A percentile compares a stretch with the other conserved stretches of the same genome.
Evolutionary conservation across 2,329 filamentous ascomycete species (phyloP).

Genomic region (Colletotrichum simmondsii): DNA sequence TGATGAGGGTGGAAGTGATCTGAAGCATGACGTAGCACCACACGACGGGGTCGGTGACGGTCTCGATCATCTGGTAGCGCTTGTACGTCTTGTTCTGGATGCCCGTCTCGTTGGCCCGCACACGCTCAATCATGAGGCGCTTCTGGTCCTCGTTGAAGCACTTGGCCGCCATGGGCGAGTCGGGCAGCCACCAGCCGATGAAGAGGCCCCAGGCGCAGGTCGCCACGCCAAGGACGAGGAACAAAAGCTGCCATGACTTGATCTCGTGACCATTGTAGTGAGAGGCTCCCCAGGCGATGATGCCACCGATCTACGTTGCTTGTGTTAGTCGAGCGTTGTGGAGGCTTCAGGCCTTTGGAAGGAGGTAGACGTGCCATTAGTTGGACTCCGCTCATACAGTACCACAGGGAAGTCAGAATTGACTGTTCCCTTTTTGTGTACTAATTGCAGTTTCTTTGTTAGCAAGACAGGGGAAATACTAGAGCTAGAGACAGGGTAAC

Average conservation of each 20-base stretch:
- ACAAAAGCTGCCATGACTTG: constrained; percentile 59
- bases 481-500: too few species aligned
- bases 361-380: constrained; percentile 51
- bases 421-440: constrained; percentile 67
- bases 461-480: not conserved
- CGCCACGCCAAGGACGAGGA: constrained; percentile 70
- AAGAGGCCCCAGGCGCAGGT: constrained; percentile 68
- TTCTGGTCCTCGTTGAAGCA: constrained; percentile 72
- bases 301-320: constrained; percentile 54
- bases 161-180: constrained; percentile 67
- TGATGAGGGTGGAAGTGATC: constrained; percentile 71
- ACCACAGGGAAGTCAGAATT: constrained; percentile 72
- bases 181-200: constrained; percentile 67
- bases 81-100: constrained; percentile 79
- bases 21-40: constrained; percentile 71
- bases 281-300: constrained; percentile 65
- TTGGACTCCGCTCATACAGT: constrained; percentile 68
- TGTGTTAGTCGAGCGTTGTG: not conserved
- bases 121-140: constrained; percentile 74
- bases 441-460: constrained; percentile 8
- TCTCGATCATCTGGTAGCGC: constrained; percentile 69
- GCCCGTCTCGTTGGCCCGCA: constrained; percentile 80
- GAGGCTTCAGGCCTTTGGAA: too few species aligned
- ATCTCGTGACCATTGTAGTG: constrained; percentile 53
- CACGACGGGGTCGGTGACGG: constrained; percentile 58